phyloP scores from a whole-genome alignment of 2,329 filamentous ascomycete species.

The Xylariomycetidae sp. region DNA sequence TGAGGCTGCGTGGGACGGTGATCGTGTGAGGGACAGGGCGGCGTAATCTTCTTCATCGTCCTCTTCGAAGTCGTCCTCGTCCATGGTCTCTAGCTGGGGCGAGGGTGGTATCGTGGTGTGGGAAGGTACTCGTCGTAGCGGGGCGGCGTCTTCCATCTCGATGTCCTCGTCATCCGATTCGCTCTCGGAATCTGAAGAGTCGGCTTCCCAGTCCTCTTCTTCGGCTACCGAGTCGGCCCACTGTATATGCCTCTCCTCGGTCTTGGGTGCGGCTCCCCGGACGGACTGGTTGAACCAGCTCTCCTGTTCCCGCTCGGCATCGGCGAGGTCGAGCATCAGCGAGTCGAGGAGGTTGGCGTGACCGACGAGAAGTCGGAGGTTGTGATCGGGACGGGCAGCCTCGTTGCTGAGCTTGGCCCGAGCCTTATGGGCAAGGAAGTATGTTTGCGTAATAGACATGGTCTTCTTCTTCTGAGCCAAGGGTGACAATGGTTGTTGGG shows the following conservation, averaged over 20 bases:
- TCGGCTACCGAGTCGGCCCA: conserved; percentile 79
- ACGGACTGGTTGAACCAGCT: conserved; percentile 97
- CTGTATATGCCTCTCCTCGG: conserved; percentile 71
- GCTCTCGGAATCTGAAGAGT: conserved; percentile 53
- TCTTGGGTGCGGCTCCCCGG: conserved; percentile 58
- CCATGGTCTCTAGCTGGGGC: conserved; percentile 31
- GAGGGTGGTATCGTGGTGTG: conserved; percentile 23
- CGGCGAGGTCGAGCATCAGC: conserved; percentile 86
- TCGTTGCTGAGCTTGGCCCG: conserved; percentile 92
- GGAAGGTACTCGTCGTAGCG: conserved; percentile 43
- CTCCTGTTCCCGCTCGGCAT: conserved; percentile 93
- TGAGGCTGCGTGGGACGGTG: conserved; percentile 59
- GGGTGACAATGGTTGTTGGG: conserved; percentile 32
- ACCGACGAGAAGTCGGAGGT: conserved; percentile 90
- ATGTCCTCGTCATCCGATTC: conserved; percentile 53
- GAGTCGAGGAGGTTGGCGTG: conserved; percentile 98
- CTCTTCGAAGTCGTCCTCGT: conserved; percentile 37
- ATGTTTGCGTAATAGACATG: conserved; percentile 98
- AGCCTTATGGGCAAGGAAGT: conserved; percentile 96
- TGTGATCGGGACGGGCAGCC: conserved; percentile 85
- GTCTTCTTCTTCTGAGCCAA: conserved; percentile 61
- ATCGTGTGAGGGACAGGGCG: conserved; percentile 63
- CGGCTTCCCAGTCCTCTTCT: conserved; percentile 66
- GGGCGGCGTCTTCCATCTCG: conserved; percentile 47
- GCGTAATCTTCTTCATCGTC: conserved; percentile 53